These are phyloP conservation scores for Prunus salicina DNA, from an alignment of 306 rosid species.

Conservation along the genomic window DNA sequence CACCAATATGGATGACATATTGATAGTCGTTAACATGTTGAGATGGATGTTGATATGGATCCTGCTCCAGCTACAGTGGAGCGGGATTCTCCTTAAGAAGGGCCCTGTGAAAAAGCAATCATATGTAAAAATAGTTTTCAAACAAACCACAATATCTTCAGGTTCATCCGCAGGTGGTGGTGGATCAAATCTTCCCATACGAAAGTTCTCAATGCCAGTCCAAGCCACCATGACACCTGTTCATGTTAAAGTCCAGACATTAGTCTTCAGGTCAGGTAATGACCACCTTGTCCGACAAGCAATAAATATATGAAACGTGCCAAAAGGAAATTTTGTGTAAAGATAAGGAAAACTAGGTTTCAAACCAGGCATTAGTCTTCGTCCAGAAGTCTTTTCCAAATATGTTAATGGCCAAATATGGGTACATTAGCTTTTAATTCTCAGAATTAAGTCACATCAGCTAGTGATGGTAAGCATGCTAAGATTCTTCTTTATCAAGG, in stretches of 20 bases:
- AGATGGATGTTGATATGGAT: no score
- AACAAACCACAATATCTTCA: constrained; percentile 70
- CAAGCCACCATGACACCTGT: constrained; percentile 97
- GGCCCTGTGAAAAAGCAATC: not conserved
- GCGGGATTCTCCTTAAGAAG: no score
- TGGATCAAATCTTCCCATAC: constrained; percentile 87
- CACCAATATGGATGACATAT: no score
- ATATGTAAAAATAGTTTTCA: not conserved
- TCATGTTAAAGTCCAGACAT: constrained; percentile 13
- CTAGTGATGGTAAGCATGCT: not conserved
- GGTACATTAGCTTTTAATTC: not conserved
- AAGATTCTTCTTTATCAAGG: constrained; percentile 3
- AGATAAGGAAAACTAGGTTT: not conserved
- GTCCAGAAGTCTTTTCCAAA: not conserved
- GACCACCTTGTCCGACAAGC: not conserved
- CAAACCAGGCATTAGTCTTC: not conserved
- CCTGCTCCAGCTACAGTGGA: no score
- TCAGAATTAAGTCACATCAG: not conserved
- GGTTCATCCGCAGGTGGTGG: constrained; percentile 91
- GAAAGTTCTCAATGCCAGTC: constrained; percentile 96
- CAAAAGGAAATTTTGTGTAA: not conserved
- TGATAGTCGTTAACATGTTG: no score
- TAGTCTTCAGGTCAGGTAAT: not conserved
- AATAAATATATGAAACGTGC: not conserved
- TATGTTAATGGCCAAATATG: not conserved